Evolutionary conservation across 2,329 filamentous ascomycete species (phyloP).

Genomic region (Penicillium sp.): DNA sequence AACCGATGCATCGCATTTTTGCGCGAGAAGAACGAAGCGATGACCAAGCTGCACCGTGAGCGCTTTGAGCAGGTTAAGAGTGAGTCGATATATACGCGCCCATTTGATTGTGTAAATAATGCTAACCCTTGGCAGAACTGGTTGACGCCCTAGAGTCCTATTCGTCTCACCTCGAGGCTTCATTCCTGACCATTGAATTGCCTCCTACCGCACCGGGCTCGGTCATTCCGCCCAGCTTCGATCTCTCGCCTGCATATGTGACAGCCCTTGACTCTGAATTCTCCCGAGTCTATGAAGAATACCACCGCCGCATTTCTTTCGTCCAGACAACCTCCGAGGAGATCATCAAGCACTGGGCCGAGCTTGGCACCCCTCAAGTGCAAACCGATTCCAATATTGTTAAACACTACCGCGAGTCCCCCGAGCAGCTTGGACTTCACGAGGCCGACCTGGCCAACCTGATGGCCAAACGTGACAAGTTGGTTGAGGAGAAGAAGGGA

Average conservation of each 20-base stretch:
- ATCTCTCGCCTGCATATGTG: slow-evolving; percentile 90
- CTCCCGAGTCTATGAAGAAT: slow-evolving; percentile 94
- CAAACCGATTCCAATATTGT: slow-evolving; percentile 89
- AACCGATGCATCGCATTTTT: slow-evolving; percentile 77
- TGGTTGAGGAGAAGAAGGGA: slow-evolving; percentile 84
- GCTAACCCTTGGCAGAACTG: slow-evolving; percentile 69
- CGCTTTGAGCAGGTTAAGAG: slow-evolving; percentile 95
- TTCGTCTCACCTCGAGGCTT: slow-evolving; percentile 89
- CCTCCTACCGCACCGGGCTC: slow-evolving; percentile 81
- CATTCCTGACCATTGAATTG: slow-evolving; percentile 83
- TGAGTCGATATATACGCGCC: slow-evolving; percentile 53
- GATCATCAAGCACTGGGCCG: slow-evolving; percentile 93
- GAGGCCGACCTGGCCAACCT: slow-evolving; percentile 81
- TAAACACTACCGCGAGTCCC: slow-evolving; percentile 85
- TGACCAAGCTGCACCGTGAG: slow-evolving; percentile 84
- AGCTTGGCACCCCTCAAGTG: slow-evolving; percentile 90
- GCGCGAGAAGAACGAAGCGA: slow-evolving; percentile 82
- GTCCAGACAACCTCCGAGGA: slow-evolving; percentile 79
- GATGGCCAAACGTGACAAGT: slow-evolving; percentile 75
- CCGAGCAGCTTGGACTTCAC: slow-evolving; percentile 92
- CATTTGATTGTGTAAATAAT: neutral
- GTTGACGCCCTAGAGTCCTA: slow-evolving; percentile 94
- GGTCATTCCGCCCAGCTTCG: slow-evolving; percentile 80
- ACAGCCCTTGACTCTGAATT: slow-evolving; percentile 88
- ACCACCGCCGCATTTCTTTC: slow-evolving; percentile 77